Base-by-base conservation (phyloP, 2,329 filamentous ascomycete species). In the Pseudocercospora cruenta region DNA sequence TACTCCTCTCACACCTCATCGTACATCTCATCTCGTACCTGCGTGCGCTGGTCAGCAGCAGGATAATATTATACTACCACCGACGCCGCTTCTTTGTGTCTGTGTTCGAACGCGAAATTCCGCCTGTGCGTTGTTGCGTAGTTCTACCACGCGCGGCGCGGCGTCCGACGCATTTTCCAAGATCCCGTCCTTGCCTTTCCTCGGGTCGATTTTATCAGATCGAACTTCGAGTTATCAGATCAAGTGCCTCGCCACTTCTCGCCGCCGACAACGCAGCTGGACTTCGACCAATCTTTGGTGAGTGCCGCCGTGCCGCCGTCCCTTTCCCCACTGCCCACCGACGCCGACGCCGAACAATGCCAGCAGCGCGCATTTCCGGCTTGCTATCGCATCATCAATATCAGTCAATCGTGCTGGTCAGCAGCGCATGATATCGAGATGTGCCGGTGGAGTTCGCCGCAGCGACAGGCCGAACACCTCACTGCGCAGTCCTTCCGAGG, bases 291-390 rank as follows among this genome's bases (percentile, higher is more conserved):
- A 39, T 49, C 19, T 9, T 49, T 54, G 51, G 51, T 54, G 51
- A 54, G 51, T 54, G 21, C 51, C 51, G 24, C 51, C 51, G 51
- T 54, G 21, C 51, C 51, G 24, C 51, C 51, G 49, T 53, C 49
- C 22, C 22, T 53, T 53, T 22, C 49, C 21, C 21, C 49, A 53
- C 21, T 47, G 45, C 45, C 45, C 45, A 49, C 45, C 45, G 8
- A 21, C 12, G 22, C 45, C 45, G 8, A 21, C 12, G 22, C 45
- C 45, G 45, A 49, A 21, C n/a, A 49, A n/a, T 33, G 31, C 31
- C 19, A 49, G 45, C 45, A n/a, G 45, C 45, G 45, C 45, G 45
- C 45, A 47, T n/a, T n/a, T 49, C 45, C 45, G 45, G 45, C 45
- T 39, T 16, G 1, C 36, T 21, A 22, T 49, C 45, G 45, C 45